A percentile compares a stretch with the other conserved stretches of the same genome.
Conservation (phyloP, 352 stramenopile species). For the Phytophthora constricta region DNA sequence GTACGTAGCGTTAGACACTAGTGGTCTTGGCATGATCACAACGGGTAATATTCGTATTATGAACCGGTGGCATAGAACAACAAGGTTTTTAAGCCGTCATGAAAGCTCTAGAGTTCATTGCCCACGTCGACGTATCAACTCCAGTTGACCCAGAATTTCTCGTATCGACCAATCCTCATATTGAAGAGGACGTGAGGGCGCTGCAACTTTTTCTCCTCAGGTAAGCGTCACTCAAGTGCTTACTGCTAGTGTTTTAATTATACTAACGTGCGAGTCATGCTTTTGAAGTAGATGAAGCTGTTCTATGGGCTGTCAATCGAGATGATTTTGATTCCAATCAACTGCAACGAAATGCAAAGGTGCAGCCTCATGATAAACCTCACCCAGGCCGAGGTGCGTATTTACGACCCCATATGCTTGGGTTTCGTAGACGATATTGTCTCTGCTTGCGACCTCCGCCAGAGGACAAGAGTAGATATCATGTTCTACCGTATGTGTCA, state of each 20-base stretch:
- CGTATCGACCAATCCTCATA: neutral
- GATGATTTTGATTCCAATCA: constrained; percentile 7
- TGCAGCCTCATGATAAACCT: constrained; percentile 2
- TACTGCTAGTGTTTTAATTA: neutral
- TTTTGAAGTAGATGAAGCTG: neutral
- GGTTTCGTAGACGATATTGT: neutral
- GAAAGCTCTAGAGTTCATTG: neutral
- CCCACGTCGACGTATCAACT: neutral
- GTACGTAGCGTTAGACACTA: neutral
- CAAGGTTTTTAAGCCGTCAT: neutral
- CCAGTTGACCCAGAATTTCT: neutral
- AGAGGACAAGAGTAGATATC: neutral
- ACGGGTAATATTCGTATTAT: neutral
- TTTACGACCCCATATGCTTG: constrained; percentile 1
- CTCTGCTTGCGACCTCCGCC: neutral
- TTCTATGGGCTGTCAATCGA: neutral
- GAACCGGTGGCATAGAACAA: neutral
- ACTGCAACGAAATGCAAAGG: constrained; percentile 3
- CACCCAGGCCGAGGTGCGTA: neutral
- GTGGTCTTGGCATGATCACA: neutral
- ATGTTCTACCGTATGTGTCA: neutral
- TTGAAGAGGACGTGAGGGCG: no score
- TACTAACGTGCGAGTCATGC: no score
- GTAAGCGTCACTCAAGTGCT: neutral
- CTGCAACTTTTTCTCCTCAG: neutral